Evolutionary conservation across 2,329 filamentous ascomycete species (phyloP).

Genomic region (Fusarium nygamai): DNA sequence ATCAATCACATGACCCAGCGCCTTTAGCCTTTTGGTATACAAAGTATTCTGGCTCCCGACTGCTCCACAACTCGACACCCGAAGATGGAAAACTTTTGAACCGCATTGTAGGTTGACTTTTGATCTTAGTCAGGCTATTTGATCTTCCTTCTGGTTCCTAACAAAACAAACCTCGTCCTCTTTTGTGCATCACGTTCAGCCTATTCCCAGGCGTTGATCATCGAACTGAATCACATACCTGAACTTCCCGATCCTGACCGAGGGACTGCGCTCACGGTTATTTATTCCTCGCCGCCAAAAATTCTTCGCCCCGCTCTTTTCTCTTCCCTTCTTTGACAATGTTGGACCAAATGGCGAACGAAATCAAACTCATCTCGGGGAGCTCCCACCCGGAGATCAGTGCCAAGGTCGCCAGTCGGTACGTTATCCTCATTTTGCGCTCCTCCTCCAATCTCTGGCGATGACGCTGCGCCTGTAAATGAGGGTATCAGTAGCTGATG

Average conservation of each 20-base stretch:
- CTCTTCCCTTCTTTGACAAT: conserved; percentile 44
- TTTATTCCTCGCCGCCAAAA: conserved; percentile 42
- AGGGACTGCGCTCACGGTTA: conserved; percentile 26
- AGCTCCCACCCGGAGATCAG: conserved; percentile 61
- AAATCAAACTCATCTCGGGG: conserved; percentile 63
- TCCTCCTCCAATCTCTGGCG: not conserved
- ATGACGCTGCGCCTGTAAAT: conserved; percentile 1
- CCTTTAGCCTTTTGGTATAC: conserved; percentile 1
- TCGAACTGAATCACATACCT: conserved; percentile 35
- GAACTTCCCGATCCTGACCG: conserved; percentile 15
- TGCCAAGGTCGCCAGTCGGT: conserved; percentile 57
- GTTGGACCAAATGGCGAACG: conserved; percentile 61
- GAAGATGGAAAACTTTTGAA: conserved; percentile 43
- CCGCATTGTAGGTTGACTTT: conserved; percentile 15
- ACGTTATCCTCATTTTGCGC: conserved; percentile 36
- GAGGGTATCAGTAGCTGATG: conserved; percentile 37
- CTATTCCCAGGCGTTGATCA: conserved; percentile 18
- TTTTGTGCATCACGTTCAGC: conserved; percentile 1
- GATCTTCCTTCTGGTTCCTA: not conserved
- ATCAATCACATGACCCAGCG: conserved; percentile 38
- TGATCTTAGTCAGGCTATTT: conserved; percentile 30
- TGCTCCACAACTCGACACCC: conserved; percentile 38
- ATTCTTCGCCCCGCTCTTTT: conserved; percentile 42
- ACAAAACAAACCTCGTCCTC: not conserved
- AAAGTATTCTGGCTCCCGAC: conserved; percentile 14